Evolutionary conservation across 257 asterid species (phyloP).

Genomic region (Penstemon barbatus): DNA sequence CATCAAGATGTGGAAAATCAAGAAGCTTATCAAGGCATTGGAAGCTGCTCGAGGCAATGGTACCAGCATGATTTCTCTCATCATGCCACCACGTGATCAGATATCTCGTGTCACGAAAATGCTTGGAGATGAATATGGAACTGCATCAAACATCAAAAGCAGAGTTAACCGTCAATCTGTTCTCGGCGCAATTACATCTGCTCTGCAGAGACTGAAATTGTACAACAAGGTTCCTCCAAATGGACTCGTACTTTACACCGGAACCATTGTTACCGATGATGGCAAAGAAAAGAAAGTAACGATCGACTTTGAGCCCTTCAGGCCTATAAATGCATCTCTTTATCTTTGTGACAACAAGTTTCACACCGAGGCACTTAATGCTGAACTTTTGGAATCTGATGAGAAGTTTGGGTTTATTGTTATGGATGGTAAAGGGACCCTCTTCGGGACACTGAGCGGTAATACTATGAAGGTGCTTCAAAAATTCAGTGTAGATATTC

Average conservation of each 20-base stretch:
- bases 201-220: constrained; percentile 44
- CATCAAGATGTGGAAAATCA: constrained; percentile 46
- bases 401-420: constrained; percentile 42
- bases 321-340: constrained; percentile 42
- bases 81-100: constrained; percentile 53
- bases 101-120: constrained; percentile 42
- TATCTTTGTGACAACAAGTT: constrained; percentile 44
- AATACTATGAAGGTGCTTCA: constrained; percentile 44
- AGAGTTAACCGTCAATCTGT: constrained; percentile 49
- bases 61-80: constrained; percentile 49
- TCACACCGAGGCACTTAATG: constrained; percentile 37
- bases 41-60: constrained; percentile 53
- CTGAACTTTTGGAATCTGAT: constrained; percentile 38
- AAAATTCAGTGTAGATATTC: constrained; percentile 44
- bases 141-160: constrained; percentile 48
- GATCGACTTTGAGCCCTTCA: constrained; percentile 45
- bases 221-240: constrained; percentile 46
- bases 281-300: constrained; percentile 50
- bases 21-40: constrained; percentile 43
- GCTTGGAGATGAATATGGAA: constrained; percentile 51
- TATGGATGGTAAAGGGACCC: constrained; percentile 51
- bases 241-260: constrained; percentile 46
- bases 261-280: constrained; percentile 45
- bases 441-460: constrained; percentile 46
- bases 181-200: constrained; percentile 48